These are phyloP conservation scores for Hypoxylon cercidicola DNA, from an alignment of 495 filamentous ascomycete species.

Conservation along the genomic window DNA sequence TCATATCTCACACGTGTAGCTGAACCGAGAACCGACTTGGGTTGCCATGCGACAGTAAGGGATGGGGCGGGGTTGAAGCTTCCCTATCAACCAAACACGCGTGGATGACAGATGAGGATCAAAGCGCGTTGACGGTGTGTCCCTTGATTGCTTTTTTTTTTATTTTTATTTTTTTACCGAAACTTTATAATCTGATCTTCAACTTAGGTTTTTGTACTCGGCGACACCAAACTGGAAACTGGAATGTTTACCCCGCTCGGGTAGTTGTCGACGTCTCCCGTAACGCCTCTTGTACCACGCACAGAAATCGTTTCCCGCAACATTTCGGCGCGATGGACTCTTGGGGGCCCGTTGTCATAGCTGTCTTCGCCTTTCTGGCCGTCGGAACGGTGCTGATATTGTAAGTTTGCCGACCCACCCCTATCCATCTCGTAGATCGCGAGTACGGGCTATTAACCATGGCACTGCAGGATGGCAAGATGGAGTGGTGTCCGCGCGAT, in stretches of 20 bases:
- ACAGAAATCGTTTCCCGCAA: not conserved
- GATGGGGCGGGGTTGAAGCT: slow-evolving; percentile 2
- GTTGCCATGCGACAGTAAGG: slow-evolving; percentile 7
- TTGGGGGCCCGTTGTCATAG: slow-evolving; percentile 19
- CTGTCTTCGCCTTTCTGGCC: slow-evolving; percentile 4
- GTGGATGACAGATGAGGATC: slow-evolving; percentile 11
- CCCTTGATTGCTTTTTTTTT: not conserved
- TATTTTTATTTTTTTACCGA: slow-evolving; percentile 3
- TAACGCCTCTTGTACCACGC: slow-evolving; percentile 9
- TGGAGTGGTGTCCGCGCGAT: slow-evolving; percentile 5
- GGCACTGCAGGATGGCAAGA: slow-evolving; percentile 8
- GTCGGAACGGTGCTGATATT: slow-evolving; percentile 3
- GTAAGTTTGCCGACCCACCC: slow-evolving; percentile 15
- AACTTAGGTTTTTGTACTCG: slow-evolving; percentile 29
- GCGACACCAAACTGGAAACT: no score
- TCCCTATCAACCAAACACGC: slow-evolving; percentile 1
- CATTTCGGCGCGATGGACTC: not conserved
- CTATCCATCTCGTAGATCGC: not conserved
- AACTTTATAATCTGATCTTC: slow-evolving; percentile 16
- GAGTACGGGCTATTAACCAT: slow-evolving; percentile 5
- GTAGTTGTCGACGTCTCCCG: slow-evolving; percentile 13
- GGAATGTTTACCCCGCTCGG: slow-evolving; percentile 25
- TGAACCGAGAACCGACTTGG: no score
- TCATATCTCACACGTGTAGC: no score
- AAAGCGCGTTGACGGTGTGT: not conserved